Conservation (phyloP, 306 rosid species). For the Prinsepia uniflora region DNA sequence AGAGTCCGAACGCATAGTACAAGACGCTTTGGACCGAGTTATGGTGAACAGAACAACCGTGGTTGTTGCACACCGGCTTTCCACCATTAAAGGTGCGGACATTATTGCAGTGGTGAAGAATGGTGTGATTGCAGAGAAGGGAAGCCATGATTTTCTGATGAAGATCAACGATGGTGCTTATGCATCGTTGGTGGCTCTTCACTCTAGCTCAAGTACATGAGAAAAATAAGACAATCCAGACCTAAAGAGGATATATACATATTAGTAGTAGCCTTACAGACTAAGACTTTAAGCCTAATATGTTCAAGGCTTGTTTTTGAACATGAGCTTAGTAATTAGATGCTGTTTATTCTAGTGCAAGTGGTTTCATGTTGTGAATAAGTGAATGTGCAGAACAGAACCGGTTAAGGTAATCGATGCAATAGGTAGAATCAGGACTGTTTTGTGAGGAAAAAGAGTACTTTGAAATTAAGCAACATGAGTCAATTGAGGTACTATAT, state of each 20-base stretch:
- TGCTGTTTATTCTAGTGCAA: no score
- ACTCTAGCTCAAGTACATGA: slow-evolving; percentile 33
- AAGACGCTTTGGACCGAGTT: slow-evolving; percentile 76
- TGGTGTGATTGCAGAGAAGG: slow-evolving; percentile 69
- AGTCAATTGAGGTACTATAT: neutral
- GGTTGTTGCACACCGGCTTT: slow-evolving; percentile 78
- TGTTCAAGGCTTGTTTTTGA: neutral
- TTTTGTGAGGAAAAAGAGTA: no score
- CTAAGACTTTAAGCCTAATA: neutral
- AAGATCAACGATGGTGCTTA: slow-evolving; percentile 62
- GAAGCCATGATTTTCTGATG: slow-evolving; percentile 66
- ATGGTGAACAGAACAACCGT: slow-evolving; percentile 75
- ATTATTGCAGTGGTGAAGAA: slow-evolving; percentile 68
- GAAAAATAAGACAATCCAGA: neutral
- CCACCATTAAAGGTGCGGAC: slow-evolving; percentile 76
- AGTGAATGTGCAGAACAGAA: no score
- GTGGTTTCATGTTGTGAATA: no score
- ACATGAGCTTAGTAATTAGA: no score
- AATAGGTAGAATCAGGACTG: no score
- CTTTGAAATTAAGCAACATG: neutral
- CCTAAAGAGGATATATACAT: neutral
- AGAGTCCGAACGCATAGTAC: slow-evolving; percentile 74
- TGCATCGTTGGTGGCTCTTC: slow-evolving; percentile 77
- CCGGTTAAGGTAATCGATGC: no score
- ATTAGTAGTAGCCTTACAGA: neutral